Evolutionary conservation across 805 yeast species (phyloP).

Genomic region (Hanseniaspora taiwanica): DNA sequence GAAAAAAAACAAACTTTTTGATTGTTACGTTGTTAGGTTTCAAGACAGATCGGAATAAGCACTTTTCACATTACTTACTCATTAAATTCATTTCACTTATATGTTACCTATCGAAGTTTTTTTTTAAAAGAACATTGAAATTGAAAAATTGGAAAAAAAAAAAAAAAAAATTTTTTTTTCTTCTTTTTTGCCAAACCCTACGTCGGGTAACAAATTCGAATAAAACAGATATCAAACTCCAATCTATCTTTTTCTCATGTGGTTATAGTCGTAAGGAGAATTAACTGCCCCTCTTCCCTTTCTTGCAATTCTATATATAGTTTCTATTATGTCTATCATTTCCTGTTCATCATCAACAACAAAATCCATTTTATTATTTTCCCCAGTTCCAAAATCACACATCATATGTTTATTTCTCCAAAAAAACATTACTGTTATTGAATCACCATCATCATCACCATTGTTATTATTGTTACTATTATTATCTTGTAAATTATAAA

Average conservation of each 20-base stretch:
- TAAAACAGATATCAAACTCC: not conserved
- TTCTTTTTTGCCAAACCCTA: not conserved
- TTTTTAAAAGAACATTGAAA: no score
- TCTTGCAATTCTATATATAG: slow-evolving; percentile 78
- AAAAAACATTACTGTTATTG: slow-evolving; percentile 88
- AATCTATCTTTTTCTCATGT: slow-evolving; percentile 19
- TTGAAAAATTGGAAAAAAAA: no score
- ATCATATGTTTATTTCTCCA: slow-evolving; percentile 89
- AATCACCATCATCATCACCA: slow-evolving; percentile 40
- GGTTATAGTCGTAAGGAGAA: slow-evolving; percentile 58
- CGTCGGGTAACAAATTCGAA: not conserved
- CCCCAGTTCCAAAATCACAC: slow-evolving; percentile 98
- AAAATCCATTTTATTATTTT: slow-evolving; percentile 87
- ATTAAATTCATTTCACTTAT: no score
- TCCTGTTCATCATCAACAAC: slow-evolving; percentile 70
- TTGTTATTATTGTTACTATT: slow-evolving; percentile 65
- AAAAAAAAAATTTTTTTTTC: no score
- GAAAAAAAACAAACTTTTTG: no score
- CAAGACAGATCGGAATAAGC: no score
- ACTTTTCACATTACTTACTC: no score
- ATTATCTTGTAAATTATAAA: slow-evolving; percentile 23
- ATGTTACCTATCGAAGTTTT: no score
- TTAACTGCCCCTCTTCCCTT: slow-evolving; percentile 88
- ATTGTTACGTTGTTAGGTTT: no score
- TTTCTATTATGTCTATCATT: slow-evolving; percentile 79